Evolutionary conservation across 2,329 filamentous ascomycete species (phyloP).

Genomic region (Zymoseptoria passerinii): DNA sequence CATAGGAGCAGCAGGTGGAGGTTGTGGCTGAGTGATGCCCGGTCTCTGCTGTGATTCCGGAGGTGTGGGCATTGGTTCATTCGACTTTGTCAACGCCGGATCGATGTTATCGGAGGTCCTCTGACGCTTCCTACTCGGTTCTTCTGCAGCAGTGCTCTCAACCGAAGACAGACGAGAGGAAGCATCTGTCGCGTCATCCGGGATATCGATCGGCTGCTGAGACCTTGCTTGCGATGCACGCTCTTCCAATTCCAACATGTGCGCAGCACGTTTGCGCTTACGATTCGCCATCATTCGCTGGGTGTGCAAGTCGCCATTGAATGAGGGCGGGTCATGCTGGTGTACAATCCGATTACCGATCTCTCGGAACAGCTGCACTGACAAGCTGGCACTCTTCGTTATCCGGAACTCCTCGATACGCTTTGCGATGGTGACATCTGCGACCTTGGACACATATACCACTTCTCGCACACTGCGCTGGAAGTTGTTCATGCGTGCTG

Average conservation of each 20-base stretch:
- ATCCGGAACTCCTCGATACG: conserved; percentile 85
- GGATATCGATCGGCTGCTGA: conserved; percentile 7
- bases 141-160: background rate
- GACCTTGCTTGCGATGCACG: conserved; percentile 3
- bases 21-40: background rate
- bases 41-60: background rate
- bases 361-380: conserved; percentile 75
- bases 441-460: conserved; percentile 97
- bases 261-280: conserved; percentile 24
- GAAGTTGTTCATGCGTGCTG: conserved; percentile 97
- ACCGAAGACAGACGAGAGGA: conserved; percentile 18
- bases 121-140: conserved; percentile 1
- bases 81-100: background rate
- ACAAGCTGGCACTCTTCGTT: conserved; percentile 75
- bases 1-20: background rate
- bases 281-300: conserved; percentile 29
- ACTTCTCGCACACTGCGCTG: conserved; percentile 86
- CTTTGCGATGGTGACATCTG: conserved; percentile 84
- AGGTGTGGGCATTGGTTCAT: background rate
- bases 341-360: conserved; percentile 61
- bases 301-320: conserved; percentile 57
- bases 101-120: background rate
- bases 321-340: conserved; percentile 72
- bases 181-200: conserved; percentile 13
- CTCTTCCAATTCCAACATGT: conserved; percentile 10